Base-by-base conservation (phyloP, 441 rosid genomes). In the Raphanus hybrid region DNA sequence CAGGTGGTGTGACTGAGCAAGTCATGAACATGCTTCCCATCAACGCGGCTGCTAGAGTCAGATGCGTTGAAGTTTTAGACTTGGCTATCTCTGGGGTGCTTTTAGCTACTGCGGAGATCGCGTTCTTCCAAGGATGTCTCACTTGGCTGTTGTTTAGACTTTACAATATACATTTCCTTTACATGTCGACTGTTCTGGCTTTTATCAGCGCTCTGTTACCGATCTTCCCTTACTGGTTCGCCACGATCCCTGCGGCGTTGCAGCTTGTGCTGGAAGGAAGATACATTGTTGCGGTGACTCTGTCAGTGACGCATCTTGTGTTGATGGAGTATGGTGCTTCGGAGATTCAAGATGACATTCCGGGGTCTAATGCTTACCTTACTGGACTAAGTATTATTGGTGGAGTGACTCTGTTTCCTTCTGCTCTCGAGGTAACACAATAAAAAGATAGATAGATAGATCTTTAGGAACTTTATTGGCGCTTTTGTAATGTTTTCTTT, bases 321-420 rank as follows among this genome's bases (percentile, higher is more conserved):
- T 89, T 93, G 45, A 86, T 93, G 88, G 93, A 89, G 26, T 96
- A 96, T 69, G 97, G 97, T 50, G 87, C 90, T 3, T 64, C 92
- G 32, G 98, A 92, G 85, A 96, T 96, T 78, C 95, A 90, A 75
- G 97, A 93, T 84, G 97, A 89, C 43, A 84, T 96, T 74, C 98
- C 98, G 2, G 98, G 99, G 62, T 86, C 90, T 35, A 93, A 82
- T 79, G 92, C 81, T 39, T 93, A 93, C 77, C 87, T 96, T 20
- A 93, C 94, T 0, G 98, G 97, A 70, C 93, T 96, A 71, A 93
- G 99, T 82, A 93, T 96, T 78, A 90, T 96, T 45, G 99, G 99
- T 78, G 99, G 98, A 82, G 92, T 96, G 85, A 87, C 99, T 78
- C 80, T 96, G 83, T 96, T 93, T 84, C 93, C 93, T 75, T 96